A percentile compares a stretch with the other conserved stretches of the same genome.
Evolutionary conservation across 139 green algal genomes (phyloP).

Genomic region (Haematococcus sp.): DNA sequence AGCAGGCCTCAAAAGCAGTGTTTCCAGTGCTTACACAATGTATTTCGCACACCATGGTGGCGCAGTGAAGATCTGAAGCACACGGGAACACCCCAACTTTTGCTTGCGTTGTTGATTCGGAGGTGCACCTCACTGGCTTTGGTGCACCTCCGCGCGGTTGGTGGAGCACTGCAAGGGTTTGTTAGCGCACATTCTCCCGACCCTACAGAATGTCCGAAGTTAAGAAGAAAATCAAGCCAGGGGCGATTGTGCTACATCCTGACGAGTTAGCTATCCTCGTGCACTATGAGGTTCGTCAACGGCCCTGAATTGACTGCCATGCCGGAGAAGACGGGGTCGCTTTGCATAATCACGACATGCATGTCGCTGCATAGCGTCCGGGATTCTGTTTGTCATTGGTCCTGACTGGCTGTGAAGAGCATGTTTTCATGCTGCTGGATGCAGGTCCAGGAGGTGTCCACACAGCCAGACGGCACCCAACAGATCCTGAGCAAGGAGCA

Average conservation of each 20-base stretch:
- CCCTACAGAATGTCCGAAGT: conserved; percentile 14
- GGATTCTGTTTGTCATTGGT: too few relatives aligned
- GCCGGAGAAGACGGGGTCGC: background rate
- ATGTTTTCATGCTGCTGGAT: too few relatives aligned
- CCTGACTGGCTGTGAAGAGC: too few relatives aligned
- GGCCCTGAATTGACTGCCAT: background rate
- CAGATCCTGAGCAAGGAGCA: conserved; percentile 37
- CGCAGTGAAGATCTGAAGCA: too few relatives aligned
- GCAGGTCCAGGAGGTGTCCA: conserved; percentile 38
- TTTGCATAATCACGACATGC: background rate
- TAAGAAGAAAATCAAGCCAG: conserved; percentile 54
- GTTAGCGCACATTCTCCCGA: too few relatives aligned
- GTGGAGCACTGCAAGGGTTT: background rate
- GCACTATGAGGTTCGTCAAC: conserved; percentile 42
- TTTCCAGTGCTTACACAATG: too few relatives aligned
- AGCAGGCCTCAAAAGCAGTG: too few relatives aligned
- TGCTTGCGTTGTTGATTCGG: too few relatives aligned
- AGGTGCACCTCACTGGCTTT: too few relatives aligned
- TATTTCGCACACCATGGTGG: too few relatives aligned
- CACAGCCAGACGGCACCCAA: conserved; percentile 29
- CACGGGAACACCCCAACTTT: too few relatives aligned
- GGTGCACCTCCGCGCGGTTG: too few relatives aligned
- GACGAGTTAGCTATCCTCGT: conserved; percentile 52
- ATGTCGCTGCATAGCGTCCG: background rate
- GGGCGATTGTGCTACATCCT: conserved; percentile 41